Percentiles rank a stretch among this genome's conserved stretches.
These are phyloP conservation scores for Linnemannia exigua DNA, from an alignment of 192 early-diverging fungal genomes.

Conservation along the genomic window DNA sequence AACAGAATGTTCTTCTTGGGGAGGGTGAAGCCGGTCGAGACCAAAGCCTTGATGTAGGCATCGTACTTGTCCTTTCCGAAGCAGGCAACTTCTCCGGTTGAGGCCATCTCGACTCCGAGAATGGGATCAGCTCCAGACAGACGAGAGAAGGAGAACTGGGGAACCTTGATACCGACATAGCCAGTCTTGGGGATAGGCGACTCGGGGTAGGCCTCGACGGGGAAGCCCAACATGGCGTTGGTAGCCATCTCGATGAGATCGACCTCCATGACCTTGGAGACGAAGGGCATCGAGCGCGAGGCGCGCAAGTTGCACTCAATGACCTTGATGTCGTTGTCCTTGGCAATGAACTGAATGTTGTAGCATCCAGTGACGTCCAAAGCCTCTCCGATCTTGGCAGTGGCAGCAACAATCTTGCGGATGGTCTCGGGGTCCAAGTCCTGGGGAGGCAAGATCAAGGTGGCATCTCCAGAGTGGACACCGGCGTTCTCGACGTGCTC, in stretches of 20 bases:
- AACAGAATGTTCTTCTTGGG: conserved; percentile 97
- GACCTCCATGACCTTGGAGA: conserved; percentile 93
- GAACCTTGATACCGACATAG: conserved; percentile 93
- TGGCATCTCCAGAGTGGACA: conserved; percentile 98
- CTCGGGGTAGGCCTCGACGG: conserved; percentile 85
- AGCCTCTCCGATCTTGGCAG: conserved; percentile 77
- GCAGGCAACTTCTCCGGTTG: conserved; percentile 99
- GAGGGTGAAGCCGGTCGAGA: conserved; percentile 92
- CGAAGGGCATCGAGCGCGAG: conserved; percentile 98
- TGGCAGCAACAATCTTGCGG: conserved; percentile 84
- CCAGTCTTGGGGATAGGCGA: conserved; percentile 69
- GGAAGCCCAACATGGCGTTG: conserved; percentile 81
- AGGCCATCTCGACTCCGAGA: conserved; percentile 98
- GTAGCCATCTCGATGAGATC: conserved; percentile 97
- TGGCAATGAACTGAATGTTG: conserved; percentile 97
- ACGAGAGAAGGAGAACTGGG: conserved; percentile 97
- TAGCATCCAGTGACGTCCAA: conserved; percentile 98
- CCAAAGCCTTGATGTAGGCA: conserved; percentile 92
- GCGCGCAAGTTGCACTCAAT: conserved; percentile 99
- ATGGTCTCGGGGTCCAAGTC: conserved; percentile 88
- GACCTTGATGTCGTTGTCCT: conserved; percentile 80
- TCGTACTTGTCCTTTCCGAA: conserved; percentile 93
- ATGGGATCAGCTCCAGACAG: conserved; percentile 96
- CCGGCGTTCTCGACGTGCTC: conserved; percentile 98
- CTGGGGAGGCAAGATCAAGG: conserved; percentile 86